Evolutionary conservation across 192 early-diverging fungal genomes (phyloP).

Genomic region (Piromyces finnis): DNA sequence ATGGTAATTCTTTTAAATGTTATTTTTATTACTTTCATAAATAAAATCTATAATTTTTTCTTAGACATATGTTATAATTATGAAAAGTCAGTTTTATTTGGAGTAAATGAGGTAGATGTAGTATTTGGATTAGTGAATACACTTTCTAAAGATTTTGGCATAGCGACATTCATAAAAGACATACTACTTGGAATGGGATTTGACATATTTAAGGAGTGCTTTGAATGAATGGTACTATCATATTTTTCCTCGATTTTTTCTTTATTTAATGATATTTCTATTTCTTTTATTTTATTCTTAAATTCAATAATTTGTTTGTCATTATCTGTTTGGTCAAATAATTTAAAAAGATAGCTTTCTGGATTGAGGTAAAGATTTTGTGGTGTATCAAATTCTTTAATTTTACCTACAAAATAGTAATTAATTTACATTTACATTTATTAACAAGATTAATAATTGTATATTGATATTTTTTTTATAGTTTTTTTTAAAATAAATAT

Average conservation of each 20-base stretch:
- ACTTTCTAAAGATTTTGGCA: background rate
- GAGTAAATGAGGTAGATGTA: too few species aligned
- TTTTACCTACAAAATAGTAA: too few species aligned
- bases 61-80: too few species aligned
- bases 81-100: too few species aligned
- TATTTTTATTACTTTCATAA: too few species aligned
- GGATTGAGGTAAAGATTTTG: background rate
- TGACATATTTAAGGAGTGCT: too few species aligned
- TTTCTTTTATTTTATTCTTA: background rate
- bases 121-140: background rate
- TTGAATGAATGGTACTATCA: background rate
- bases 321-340: background rate
- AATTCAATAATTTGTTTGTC: background rate
- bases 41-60: too few species aligned
- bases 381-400: background rate
- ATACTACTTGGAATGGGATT: background rate
- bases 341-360: background rate
- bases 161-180: background rate
- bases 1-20: too few species aligned
- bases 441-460: too few species aligned
- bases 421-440: too few species aligned
- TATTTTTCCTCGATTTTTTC: background rate
- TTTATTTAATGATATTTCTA: background rate
- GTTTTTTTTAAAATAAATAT: too few species aligned
- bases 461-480: too few species aligned